Evolutionary conservation across 768 basidiomycete species (phyloP).

Genomic region (Trametes coccinea): DNA sequence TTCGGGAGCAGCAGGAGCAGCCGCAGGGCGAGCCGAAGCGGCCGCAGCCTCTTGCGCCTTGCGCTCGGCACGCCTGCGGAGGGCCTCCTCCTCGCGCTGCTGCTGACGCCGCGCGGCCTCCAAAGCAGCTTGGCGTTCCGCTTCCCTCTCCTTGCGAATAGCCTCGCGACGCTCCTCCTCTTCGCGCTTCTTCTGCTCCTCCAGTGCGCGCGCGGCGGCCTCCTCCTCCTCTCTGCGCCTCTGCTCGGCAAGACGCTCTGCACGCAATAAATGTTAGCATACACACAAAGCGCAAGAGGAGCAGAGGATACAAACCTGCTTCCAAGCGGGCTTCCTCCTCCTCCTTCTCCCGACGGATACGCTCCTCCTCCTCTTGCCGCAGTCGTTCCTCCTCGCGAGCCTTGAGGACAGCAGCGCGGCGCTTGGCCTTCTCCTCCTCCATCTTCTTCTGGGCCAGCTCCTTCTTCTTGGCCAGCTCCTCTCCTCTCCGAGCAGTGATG

Average conservation of each 20-base stretch:
- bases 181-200: conserved; percentile 57
- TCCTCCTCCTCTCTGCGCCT: conserved; percentile 48
- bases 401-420: conserved; percentile 56
- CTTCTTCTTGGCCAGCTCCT: conserved; percentile 63
- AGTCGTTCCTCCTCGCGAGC: conserved; percentile 58
- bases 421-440: conserved; percentile 81
- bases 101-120: conserved; percentile 60
- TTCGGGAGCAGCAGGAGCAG: conserved; percentile 32
- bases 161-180: conserved; percentile 58
- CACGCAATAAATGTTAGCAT: neutral
- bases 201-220: conserved; percentile 41
- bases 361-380: conserved; percentile 43
- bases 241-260: conserved; percentile 59
- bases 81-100: conserved; percentile 72
- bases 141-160: conserved; percentile 53
- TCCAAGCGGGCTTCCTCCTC: conserved; percentile 47
- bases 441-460: conserved; percentile 67
- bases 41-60: conserved; percentile 32
- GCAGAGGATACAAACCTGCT: conserved; percentile 45
- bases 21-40: conserved; percentile 29
- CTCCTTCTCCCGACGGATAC: conserved; percentile 34
- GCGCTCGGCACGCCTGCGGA: conserved; percentile 34
- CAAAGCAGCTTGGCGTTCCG: conserved; percentile 48
- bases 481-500: conserved; percentile 57
- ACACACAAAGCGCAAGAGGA: neutral